Percentiles rank a stretch among this genome's conserved stretches.
phyloP scores from a whole-genome alignment of 345 rosid genomes.

The Angophora floribunda region DNA sequence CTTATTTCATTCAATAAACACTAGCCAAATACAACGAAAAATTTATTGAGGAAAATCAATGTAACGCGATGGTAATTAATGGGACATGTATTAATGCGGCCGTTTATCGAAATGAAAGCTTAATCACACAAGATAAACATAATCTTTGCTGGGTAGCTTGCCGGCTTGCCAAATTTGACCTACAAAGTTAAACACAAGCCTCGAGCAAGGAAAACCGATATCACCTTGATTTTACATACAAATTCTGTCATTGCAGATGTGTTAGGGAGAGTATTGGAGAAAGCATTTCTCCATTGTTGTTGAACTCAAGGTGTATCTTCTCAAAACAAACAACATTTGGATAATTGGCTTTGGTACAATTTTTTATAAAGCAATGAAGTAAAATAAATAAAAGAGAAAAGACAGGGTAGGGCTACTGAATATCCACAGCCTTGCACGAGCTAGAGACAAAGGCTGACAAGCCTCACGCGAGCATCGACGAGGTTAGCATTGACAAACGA shows the following conservation, averaged over 20 bases:
- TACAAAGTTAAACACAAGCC: not conserved
- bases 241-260: not conserved
- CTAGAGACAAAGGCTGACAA: too few species aligned
- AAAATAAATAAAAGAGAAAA: not conserved
- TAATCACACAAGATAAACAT: not conserved
- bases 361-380: not conserved
- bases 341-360: not conserved
- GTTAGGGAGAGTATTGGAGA: not conserved
- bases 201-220: not conserved
- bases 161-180: not conserved
- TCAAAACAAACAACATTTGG: not conserved
- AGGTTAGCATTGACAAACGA: not conserved
- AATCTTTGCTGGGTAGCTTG: not conserved
- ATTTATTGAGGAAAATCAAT: not conserved
- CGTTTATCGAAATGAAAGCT: not conserved
- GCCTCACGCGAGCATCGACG: not conserved
- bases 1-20: not conserved
- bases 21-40: not conserved
- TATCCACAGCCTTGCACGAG: not conserved
- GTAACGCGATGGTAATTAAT: not conserved
- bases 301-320: not conserved
- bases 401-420: not conserved
- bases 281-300: not conserved
- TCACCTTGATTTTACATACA: not conserved
- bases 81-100: fast-evolving